phyloP scores from a whole-genome alignment of 116 monocot species.

The Iris pallida region DNA sequence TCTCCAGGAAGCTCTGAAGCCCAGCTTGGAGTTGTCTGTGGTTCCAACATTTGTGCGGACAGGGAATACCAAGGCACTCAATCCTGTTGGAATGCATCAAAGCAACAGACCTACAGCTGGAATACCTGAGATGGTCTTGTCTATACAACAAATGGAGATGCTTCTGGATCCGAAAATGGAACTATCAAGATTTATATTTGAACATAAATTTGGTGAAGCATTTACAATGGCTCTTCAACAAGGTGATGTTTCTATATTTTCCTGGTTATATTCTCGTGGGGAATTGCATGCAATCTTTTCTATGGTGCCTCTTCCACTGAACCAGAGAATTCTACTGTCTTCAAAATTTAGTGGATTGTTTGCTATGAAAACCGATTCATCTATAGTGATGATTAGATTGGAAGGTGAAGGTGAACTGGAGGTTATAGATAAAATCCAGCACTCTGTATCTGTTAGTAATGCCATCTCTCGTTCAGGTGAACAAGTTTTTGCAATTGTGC shows the following conservation, averaged over 20 bases:
- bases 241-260: conserved; percentile 10
- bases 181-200: conserved; percentile 55
- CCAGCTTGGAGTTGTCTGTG: too few relatives aligned
- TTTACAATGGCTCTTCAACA: conserved; percentile 53
- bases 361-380: conserved; percentile 47
- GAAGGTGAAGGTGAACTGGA: conserved; percentile 34
- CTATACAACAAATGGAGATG: conserved; percentile 42
- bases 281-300: conserved; percentile 63
- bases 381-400: conserved; percentile 36
- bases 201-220: conserved; percentile 75
- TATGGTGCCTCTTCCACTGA: conserved; percentile 59
- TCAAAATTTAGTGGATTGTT: conserved; percentile 51
- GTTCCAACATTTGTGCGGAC: conserved; percentile 35
- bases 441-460: conserved; percentile 58
- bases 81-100: conserved; percentile 45
- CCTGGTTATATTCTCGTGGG: conserved; percentile 86
- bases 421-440: conserved; percentile 48
- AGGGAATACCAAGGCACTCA: conserved; percentile 43
- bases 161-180: conserved; percentile 69
- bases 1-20: too few relatives aligned
- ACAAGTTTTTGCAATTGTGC: conserved; percentile 64
- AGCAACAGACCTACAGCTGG: conserved; percentile 44
- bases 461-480: conserved; percentile 47
- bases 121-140: conserved; percentile 41
- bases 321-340: conserved; percentile 71